Percentiles rank a stretch among this genome's conserved stretches.
These are phyloP conservation scores for Picochlorum sp. DNA, from an alignment of 139 green algal species.

Conservation along the genomic window DNA sequence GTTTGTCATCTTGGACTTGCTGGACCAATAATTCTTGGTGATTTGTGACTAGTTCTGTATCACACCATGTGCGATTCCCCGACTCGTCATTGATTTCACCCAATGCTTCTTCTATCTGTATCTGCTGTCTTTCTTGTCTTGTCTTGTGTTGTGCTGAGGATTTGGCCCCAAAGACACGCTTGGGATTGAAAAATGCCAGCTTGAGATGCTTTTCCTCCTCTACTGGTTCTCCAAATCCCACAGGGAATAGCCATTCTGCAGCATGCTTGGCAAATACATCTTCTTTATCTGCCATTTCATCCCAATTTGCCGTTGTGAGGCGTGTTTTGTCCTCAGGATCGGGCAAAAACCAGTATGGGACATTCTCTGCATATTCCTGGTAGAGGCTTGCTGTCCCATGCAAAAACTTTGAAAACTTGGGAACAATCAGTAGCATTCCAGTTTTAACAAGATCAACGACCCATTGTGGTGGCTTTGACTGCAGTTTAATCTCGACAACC, in stretches of 20 bases:
- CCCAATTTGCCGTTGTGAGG: slow-evolving; percentile 44
- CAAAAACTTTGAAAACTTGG: slow-evolving; percentile 79
- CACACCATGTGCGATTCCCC: background rate
- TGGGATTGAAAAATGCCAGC: background rate
- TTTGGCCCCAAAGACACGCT: background rate
- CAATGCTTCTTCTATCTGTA: background rate
- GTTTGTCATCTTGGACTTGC: background rate
- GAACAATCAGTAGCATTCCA: slow-evolving; percentile 58
- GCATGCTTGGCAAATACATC: slow-evolving; percentile 8
- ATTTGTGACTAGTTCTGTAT: background rate
- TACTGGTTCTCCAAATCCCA: background rate
- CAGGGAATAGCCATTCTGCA: slow-evolving; percentile 13
- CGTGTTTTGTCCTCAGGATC: slow-evolving; percentile 18
- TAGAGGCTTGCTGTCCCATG: slow-evolving; percentile 45
- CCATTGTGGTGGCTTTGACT: slow-evolving; percentile 39
- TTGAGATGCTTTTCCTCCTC: background rate
- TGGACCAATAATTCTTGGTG: background rate
- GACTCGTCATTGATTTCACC: slow-evolving; percentile 1
- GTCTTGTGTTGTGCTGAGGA: background rate
- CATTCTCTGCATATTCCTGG: slow-evolving; percentile 14
- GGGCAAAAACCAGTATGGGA: slow-evolving; percentile 63
- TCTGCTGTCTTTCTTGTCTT: background rate
- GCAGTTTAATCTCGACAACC: slow-evolving; percentile 85
- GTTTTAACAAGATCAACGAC: slow-evolving; percentile 29
- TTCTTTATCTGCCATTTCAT: slow-evolving; percentile 46